Conservation (phyloP, 2,329 filamentous ascomycete genomes). For the Periconia sp. region DNA sequence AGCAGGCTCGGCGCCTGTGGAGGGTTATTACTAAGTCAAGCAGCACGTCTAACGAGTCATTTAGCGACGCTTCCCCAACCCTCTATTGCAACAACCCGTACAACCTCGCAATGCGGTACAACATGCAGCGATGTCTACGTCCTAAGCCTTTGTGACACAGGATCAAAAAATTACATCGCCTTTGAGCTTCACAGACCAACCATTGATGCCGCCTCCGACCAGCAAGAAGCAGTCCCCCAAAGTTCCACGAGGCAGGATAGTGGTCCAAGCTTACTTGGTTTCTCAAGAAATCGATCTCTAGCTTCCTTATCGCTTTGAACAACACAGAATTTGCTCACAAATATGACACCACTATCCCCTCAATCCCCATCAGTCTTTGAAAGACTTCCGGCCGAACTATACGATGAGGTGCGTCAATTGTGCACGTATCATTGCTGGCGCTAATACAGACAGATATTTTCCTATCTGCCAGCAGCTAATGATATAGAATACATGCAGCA, state of each 20-base stretch:
- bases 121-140: conserved; percentile 14
- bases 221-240: conserved; percentile 14
- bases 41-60: neutral
- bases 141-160: conserved; percentile 5
- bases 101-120: too few relatives aligned
- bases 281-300: too few relatives aligned
- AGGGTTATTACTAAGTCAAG: conserved; percentile 17
- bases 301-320: too few relatives aligned
- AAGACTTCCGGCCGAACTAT: neutral
- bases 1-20: too few relatives aligned
- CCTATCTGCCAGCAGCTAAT: neutral
- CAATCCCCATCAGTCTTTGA: neutral
- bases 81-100: too few relatives aligned
- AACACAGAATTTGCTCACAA: too few relatives aligned
- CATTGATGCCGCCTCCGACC: conserved; percentile 14
- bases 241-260: conserved; percentile 10
- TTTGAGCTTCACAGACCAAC: conserved; percentile 14
- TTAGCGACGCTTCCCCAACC: too few relatives aligned
- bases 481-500: too few relatives aligned
- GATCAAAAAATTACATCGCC: conserved; percentile 17
- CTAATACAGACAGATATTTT: neutral
- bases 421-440: neutral
- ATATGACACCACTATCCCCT: neutral
- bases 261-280: too few relatives aligned
- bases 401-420: neutral